Percentiles rank a stretch among this genome's conserved stretches.
These are phyloP conservation scores for Vickermania spadyakhi DNA, from an alignment of 208 protist species.

Conservation along the genomic window DNA sequence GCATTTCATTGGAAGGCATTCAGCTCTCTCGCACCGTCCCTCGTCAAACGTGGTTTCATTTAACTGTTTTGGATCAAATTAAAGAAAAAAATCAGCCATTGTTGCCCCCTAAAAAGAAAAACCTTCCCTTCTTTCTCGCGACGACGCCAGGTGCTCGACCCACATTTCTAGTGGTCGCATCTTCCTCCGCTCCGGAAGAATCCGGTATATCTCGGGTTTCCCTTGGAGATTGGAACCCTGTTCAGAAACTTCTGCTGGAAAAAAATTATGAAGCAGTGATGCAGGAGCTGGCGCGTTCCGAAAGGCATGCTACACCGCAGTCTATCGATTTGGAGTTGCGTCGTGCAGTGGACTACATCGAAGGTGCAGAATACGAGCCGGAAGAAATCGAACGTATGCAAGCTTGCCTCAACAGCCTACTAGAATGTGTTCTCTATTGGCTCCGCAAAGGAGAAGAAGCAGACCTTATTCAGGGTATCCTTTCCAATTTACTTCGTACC, in stretches of 20 bases:
- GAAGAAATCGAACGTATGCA: constrained; percentile 49
- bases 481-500: constrained; percentile 53
- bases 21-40: constrained; percentile 45
- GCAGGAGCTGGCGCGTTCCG: constrained; percentile 18
- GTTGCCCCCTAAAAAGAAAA: constrained; percentile 84
- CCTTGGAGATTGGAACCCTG: constrained; percentile 17
- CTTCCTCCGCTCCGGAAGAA: neutral
- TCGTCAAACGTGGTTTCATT: constrained; percentile 69
- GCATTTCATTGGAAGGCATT: constrained; percentile 47
- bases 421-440: constrained; percentile 50
- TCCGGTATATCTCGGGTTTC: neutral
- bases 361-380: constrained; percentile 50
- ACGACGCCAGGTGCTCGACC: constrained; percentile 73
- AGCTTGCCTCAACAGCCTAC: constrained; percentile 27
- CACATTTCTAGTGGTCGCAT: constrained; percentile 55
- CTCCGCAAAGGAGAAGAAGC: constrained; percentile 48
- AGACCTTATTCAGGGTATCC: constrained; percentile 71
- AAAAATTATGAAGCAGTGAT: constrained; percentile 52
- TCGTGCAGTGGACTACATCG: constrained; percentile 53
- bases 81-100: constrained; percentile 86
- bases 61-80: constrained; percentile 82
- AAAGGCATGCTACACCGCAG: constrained; percentile 20
- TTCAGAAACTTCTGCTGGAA: constrained; percentile 58
- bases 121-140: constrained; percentile 88
- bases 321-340: constrained; percentile 73